Conservation (phyloP, 2,329 filamentous ascomycete genomes). For the Westerdykella aurantiaca region DNA sequence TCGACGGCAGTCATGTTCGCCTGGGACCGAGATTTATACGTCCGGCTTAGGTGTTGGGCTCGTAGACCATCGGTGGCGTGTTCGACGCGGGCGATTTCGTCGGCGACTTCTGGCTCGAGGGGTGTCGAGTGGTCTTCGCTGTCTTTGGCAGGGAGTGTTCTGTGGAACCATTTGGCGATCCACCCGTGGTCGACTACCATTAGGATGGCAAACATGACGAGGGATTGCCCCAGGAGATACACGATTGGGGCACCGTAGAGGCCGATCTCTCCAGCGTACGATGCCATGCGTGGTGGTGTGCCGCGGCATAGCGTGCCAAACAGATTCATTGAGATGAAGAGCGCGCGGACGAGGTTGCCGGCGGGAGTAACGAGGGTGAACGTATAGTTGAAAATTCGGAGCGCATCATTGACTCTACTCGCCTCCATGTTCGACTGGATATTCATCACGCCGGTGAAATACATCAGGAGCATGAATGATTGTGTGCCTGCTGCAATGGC, state of each 20-base stretch:
- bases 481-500: constrained; percentile 72
- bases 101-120: constrained; percentile 46
- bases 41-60: constrained; percentile 70
- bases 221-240: constrained; percentile 68
- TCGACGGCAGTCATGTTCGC: constrained; percentile 66
- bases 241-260: constrained; percentile 78
- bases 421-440: constrained; percentile 11
- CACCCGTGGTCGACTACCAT: constrained; percentile 72
- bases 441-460: constrained; percentile 34
- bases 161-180: constrained; percentile 22
- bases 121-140: constrained; percentile 35
- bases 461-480: constrained; percentile 45
- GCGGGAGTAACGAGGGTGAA: constrained; percentile 68
- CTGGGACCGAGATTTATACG: constrained; percentile 50
- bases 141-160: constrained; percentile 32
- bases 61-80: constrained; percentile 67
- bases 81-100: constrained; percentile 58
- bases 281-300: constrained; percentile 55
- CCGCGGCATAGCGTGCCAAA: constrained; percentile 68
- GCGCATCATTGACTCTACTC: constrained; percentile 22
- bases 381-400: constrained; percentile 66
- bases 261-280: constrained; percentile 62
- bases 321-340: constrained; percentile 73
- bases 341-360: constrained; percentile 61
- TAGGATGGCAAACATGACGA: constrained; percentile 63